phyloP scores from a whole-genome alignment of 1,284 basidiomycete species.

The Leccinum subrobustum region DNA sequence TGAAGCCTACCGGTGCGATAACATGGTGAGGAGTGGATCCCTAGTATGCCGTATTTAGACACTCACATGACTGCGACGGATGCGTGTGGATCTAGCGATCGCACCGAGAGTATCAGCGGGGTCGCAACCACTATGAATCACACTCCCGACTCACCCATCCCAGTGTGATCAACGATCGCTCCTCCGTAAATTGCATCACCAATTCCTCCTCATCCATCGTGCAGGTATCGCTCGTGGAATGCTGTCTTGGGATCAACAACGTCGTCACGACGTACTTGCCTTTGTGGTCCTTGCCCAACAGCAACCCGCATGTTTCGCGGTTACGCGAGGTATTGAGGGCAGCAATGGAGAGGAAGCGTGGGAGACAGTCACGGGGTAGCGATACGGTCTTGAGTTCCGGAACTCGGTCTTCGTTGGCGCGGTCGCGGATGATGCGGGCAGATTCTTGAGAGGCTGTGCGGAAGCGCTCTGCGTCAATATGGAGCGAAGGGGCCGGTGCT shows the following conservation, averaged over 20 bases:
- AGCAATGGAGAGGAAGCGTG: slow-evolving; percentile 71
- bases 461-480: slow-evolving; percentile 22
- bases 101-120: slow-evolving; percentile 4
- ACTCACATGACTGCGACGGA: slow-evolving; percentile 82
- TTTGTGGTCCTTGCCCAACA: slow-evolving; percentile 58
- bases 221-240: slow-evolving; percentile 84
- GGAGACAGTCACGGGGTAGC: slow-evolving; percentile 68
- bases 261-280: slow-evolving; percentile 69
- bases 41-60: background rate
- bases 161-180: slow-evolving; percentile 74
- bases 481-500: slow-evolving; percentile 20
- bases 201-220: slow-evolving; percentile 86
- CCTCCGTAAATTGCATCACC: slow-evolving; percentile 80
- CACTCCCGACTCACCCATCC: slow-evolving; percentile 70
- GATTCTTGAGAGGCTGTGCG: slow-evolving; percentile 32
- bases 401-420: slow-evolving; percentile 26
- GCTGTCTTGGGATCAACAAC: slow-evolving; percentile 80
- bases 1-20: slow-evolving; percentile 55
- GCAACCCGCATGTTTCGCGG: slow-evolving; percentile 64
- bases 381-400: slow-evolving; percentile 56
- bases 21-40: slow-evolving; percentile 6
- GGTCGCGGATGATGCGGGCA: slow-evolving; percentile 30
- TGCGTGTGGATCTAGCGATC: slow-evolving; percentile 81
- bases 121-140: background rate
- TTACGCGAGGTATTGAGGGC: slow-evolving; percentile 57